phyloP scores from a whole-genome alignment of 441 rosid genomes.

The Erodium trifolium region DNA sequence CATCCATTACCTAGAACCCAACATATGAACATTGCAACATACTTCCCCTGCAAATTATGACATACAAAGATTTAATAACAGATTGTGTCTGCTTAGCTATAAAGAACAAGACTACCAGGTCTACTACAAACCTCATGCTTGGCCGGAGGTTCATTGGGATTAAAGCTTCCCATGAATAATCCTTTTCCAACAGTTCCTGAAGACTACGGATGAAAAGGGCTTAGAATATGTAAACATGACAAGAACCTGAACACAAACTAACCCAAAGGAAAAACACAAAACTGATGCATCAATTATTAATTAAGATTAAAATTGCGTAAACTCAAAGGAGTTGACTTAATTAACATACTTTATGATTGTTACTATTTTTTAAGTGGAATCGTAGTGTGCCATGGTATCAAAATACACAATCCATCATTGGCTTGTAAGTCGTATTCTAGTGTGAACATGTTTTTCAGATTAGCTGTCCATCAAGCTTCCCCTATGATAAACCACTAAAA shows the following conservation, averaged over 20 bases:
- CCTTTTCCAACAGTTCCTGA: conserved; percentile 9
- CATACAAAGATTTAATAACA: background rate
- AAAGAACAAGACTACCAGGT: conserved; percentile 6
- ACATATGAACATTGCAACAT: conserved; percentile 37
- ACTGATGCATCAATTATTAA: background rate
- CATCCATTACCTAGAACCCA: conserved; percentile 67
- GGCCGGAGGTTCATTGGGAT: conserved; percentile 20
- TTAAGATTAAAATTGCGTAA: background rate
- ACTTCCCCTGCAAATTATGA: conserved; percentile 36
- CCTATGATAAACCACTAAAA: background rate
- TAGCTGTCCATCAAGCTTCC: background rate
- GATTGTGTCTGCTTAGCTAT: background rate
- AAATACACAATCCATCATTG: too few species aligned
- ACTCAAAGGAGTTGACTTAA: background rate
- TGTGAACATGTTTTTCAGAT: background rate
- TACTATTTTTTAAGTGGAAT: background rate
- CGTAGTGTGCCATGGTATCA: background rate
- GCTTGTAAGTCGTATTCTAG: background rate
- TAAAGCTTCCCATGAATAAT: conserved; percentile 22
- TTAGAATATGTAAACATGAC: background rate
- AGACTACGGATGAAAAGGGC: background rate
- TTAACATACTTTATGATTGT: too few species aligned
- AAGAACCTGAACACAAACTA: background rate
- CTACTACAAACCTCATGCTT: conserved; percentile 30
- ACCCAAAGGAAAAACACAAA: background rate